phyloP scores from a whole-genome alignment of 805 yeast genomes.

The Scheffersomyces ergatensis region DNA sequence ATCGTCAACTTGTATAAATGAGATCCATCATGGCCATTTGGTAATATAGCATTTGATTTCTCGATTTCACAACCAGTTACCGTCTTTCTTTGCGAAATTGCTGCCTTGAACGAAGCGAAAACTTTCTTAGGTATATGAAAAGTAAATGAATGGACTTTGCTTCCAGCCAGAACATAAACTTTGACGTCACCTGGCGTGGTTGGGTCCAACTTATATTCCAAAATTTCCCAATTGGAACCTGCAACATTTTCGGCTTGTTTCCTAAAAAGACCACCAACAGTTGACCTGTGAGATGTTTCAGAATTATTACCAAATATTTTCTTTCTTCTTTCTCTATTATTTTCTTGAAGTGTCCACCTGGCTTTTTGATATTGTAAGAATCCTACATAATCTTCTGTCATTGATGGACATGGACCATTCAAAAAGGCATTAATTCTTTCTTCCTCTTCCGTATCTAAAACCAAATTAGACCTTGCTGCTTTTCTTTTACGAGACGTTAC shows the following conservation, averaged over 20 bases:
- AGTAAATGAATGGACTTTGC: slow-evolving; percentile 68
- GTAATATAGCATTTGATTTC: slow-evolving; percentile 59
- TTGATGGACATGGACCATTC: slow-evolving; percentile 60
- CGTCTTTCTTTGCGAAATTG: slow-evolving; percentile 31
- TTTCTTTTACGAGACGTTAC: slow-evolving; percentile 49
- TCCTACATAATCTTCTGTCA: slow-evolving; percentile 62
- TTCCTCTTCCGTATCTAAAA: slow-evolving; percentile 40
- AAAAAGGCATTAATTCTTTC: slow-evolving; percentile 47
- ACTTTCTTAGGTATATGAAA: slow-evolving; percentile 74
- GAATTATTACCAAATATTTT: slow-evolving; percentile 73
- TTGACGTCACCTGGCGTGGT: slow-evolving; percentile 69
- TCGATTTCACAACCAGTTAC: slow-evolving; percentile 56
- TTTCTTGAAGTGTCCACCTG: slow-evolving; percentile 83
- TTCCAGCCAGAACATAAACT: slow-evolving; percentile 67
- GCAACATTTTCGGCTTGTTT: slow-evolving; percentile 78
- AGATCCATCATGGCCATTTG: slow-evolving; percentile 59
- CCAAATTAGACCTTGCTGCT: slow-evolving; percentile 13
- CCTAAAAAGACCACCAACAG: slow-evolving; percentile 67
- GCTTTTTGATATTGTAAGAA: slow-evolving; percentile 75
- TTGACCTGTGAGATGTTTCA: slow-evolving; percentile 51
- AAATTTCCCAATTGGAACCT: slow-evolving; percentile 79
- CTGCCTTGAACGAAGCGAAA: slow-evolving; percentile 62
- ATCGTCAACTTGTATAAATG: slow-evolving; percentile 61
- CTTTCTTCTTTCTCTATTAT: slow-evolving; percentile 66
- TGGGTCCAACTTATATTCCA: slow-evolving; percentile 62